Conservation (phyloP, 305 asterid species). For the Rubia tinctorum region DNA sequence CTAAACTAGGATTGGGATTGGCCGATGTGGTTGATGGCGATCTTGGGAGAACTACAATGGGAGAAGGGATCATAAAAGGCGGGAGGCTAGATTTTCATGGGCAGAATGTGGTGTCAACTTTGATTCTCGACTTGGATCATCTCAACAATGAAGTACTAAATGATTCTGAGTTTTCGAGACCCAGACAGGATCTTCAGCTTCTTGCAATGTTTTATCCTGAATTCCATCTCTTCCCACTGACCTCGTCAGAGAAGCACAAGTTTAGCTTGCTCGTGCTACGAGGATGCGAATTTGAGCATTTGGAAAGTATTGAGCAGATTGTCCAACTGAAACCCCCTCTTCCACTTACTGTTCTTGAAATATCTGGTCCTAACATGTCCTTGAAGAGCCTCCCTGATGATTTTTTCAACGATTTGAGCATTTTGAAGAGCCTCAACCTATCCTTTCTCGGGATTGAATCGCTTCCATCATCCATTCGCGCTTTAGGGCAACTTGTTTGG, state of each 20-base stretch:
- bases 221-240: slow-evolving; percentile 22
- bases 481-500: slow-evolving; percentile 2
- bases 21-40: slow-evolving; percentile 31
- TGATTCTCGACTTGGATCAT: slow-evolving; percentile 29
- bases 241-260: slow-evolving; percentile 11
- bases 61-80: slow-evolving; percentile 36
- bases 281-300: slow-evolving; percentile 33
- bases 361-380: slow-evolving; percentile 13
- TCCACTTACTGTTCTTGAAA: slow-evolving; percentile 20
- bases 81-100: neutral
- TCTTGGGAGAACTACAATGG: slow-evolving; percentile 27
- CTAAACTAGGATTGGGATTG: slow-evolving; percentile 35
- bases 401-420: slow-evolving; percentile 4
- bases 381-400: slow-evolving; percentile 12
- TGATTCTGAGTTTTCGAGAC: neutral
- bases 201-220: slow-evolving; percentile 38
- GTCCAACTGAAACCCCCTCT: neutral
- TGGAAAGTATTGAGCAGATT: slow-evolving; percentile 12
- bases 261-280: slow-evolving; percentile 40
- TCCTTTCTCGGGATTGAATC: slow-evolving; percentile 4
- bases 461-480: neutral
- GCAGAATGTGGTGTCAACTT: slow-evolving; percentile 16
- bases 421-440: slow-evolving; percentile 4
- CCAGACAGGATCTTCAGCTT: slow-evolving; percentile 15
- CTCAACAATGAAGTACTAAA: slow-evolving; percentile 14